Evolutionary conservation across 176 grass and related monocot genomes (phyloP), one percentile per base, ranked within the genome.

Genomic region (Elymus sibiricus): DNA sequence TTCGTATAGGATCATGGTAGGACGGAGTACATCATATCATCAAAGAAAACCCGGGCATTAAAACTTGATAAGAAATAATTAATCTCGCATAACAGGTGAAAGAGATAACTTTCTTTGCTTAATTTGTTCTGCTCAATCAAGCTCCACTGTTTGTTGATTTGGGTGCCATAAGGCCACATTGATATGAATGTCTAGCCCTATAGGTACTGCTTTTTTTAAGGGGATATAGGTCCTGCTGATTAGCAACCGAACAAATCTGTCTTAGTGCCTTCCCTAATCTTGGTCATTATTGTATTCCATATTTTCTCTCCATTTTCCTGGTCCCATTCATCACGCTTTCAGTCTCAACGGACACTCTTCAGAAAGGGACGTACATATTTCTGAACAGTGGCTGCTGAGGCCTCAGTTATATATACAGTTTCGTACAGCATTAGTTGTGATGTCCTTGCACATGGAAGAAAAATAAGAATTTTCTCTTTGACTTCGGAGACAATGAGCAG

Each of bases 341-440:
- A 21, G 34, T 70, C 70, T 76, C 77, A 76, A 76, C 70, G 68
- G 60, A 63, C 85, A 80, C 68, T 62, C 2, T 61, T 51, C 3
- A 40, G 83, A 73, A 66, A 79, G 28, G 43, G 65, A 42, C 12
- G 59, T 62, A 65, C 71, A 77, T 53, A 55, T 74, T 90, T 87
- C 67, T 67, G 60, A 84, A 87, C 61, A 91, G 85, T 84, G 76
- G 74, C 86, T 83, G 89, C 65, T 79, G 31, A 81, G 22, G 28
- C 19, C 66, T 70, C 77, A 76, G 69, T 76, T 63, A 77, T 84
- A 53, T 80, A 79, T 56, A 25, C 19, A 81, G 3, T 69, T 84
- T 84, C 80, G 38, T 76, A 91, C 59, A 76, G 17, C 64, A 83
- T 91, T 91, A 85, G 85, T 63, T 91, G 85, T 26, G 81, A 76